Evolutionary conservation across 805 yeast species (phyloP).

Genomic region (Saccharomyces paradoxus): DNA sequence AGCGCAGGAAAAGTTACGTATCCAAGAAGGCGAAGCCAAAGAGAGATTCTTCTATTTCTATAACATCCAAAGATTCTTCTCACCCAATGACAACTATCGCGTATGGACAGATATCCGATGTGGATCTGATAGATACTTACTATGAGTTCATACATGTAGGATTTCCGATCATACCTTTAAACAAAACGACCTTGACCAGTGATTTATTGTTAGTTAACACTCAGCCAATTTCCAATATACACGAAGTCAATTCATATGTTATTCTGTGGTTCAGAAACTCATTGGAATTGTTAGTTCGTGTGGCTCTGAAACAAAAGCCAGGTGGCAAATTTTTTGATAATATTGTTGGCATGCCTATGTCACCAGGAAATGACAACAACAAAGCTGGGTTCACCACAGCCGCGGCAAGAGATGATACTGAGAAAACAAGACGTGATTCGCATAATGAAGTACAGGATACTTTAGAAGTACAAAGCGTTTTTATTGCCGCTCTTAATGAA

Average conservation of each 20-base stretch:
- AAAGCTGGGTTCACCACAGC: not conserved
- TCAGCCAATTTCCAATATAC: slow-evolving; percentile 26
- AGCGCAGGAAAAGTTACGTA: slow-evolving; percentile 1
- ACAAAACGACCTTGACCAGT: slow-evolving; percentile 27
- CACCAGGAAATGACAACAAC: not conserved
- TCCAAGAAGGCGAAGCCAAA: not conserved
- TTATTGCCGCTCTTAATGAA: slow-evolving; percentile 26
- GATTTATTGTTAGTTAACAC: slow-evolving; percentile 26
- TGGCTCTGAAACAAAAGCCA: slow-evolving; percentile 17
- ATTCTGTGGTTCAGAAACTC: slow-evolving; percentile 30
- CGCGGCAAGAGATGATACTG: slow-evolving; percentile 1
- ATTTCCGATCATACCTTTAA: slow-evolving; percentile 33
- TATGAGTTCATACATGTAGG: slow-evolving; percentile 40
- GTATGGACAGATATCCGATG: slow-evolving; percentile 27
- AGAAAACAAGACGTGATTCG: slow-evolving; percentile 2
- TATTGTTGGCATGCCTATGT: not conserved
- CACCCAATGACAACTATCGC: slow-evolving; percentile 4
- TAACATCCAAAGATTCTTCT: not conserved
- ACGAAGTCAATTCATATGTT: slow-evolving; percentile 27
- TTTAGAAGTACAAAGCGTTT: slow-evolving; percentile 20
- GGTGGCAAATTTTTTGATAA: slow-evolving; percentile 11
- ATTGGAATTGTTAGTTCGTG: slow-evolving; percentile 24
- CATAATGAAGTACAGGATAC: slow-evolving; percentile 7
- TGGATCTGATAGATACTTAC: slow-evolving; percentile 37
- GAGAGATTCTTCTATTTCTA: not conserved